Evolutionary conservation across 2,329 filamentous ascomycete genomes (phyloP).

Genomic region (Tolypocladium cylindrosporum): DNA sequence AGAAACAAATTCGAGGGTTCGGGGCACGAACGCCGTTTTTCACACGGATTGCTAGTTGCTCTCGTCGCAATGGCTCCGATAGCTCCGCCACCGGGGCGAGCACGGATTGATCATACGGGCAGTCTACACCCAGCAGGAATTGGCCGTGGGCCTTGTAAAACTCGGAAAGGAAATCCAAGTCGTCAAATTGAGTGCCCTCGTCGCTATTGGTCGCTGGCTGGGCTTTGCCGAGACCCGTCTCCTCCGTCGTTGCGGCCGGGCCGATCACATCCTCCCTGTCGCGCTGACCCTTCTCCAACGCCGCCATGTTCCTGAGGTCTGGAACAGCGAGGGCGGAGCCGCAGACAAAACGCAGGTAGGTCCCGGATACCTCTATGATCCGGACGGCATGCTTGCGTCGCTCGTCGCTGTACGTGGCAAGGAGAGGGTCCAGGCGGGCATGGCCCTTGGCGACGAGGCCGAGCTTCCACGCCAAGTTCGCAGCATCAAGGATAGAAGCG

Average conservation of each 20-base stretch:
- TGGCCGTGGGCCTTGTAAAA: constrained; percentile 16
- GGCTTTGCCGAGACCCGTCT: background rate
- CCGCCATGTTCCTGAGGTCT: constrained; percentile 7
- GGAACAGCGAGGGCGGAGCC: constrained; percentile 11
- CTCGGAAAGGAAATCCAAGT: constrained; percentile 9
- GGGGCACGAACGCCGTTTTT: constrained; percentile 19
- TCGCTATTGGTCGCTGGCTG: background rate
- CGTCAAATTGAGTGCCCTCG: background rate
- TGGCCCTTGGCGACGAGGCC: constrained; percentile 13
- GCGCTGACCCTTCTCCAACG: background rate
- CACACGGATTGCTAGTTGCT: constrained; percentile 6
- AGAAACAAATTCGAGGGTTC: constrained; percentile 17
- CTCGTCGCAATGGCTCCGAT: background rate
- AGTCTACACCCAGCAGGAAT: constrained; percentile 18
- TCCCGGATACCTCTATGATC: constrained; percentile 3
- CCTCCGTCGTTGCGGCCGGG: background rate
- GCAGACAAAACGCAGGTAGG: constrained; percentile 11
- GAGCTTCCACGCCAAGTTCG: constrained; percentile 25
- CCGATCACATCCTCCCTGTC: background rate
- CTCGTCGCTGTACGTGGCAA: constrained; percentile 20
- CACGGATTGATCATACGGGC: constrained; percentile 10
- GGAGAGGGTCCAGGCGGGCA: constrained; percentile 11
- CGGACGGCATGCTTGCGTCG: constrained; percentile 10
- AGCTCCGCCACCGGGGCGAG: too few species aligned
- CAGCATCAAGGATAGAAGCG: constrained; percentile 22